Percentiles rank a stretch among this genome's conserved stretches.
Evolutionary conservation across 495 filamentous ascomycete genomes (phyloP).

Genomic region (Bryoglossum gracile): DNA sequence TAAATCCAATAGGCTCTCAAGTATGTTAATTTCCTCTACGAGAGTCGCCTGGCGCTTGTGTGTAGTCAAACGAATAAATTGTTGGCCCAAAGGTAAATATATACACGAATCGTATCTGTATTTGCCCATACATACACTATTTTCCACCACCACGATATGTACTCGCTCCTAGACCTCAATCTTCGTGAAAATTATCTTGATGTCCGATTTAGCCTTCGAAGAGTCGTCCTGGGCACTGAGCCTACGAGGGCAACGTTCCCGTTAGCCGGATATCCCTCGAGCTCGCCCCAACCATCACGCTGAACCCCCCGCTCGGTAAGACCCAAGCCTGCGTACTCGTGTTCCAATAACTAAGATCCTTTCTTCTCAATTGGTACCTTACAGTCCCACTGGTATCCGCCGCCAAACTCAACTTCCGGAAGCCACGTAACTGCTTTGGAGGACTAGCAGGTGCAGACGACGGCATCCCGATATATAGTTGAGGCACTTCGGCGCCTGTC

Average conservation of each 20-base stretch:
- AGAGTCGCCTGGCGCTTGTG: too few relatives aligned
- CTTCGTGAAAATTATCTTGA: too few relatives aligned
- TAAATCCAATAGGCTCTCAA: too few relatives aligned
- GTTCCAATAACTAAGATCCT: slow-evolving; percentile 91
- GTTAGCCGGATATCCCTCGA: slow-evolving; percentile 27
- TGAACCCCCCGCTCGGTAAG: slow-evolving; percentile 60
- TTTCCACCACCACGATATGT: too few relatives aligned
- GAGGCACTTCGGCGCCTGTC: slow-evolving; percentile 72
- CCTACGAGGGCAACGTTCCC: slow-evolving; percentile 30
- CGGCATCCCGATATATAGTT: slow-evolving; percentile 78
- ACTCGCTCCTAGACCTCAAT: too few relatives aligned
- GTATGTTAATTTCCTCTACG: too few relatives aligned
- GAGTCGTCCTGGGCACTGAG: too few relatives aligned
- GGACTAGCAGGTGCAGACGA: slow-evolving; percentile 58
- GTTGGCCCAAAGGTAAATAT: too few relatives aligned
- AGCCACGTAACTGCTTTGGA: slow-evolving; percentile 65
- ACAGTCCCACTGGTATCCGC: slow-evolving; percentile 64
- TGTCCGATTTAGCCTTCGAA: too few relatives aligned
- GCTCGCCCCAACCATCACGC: slow-evolving; percentile 53
- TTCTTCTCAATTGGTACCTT: slow-evolving; percentile 60
- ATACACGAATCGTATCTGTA: too few relatives aligned
- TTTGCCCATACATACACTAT: too few relatives aligned
- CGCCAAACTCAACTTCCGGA: slow-evolving; percentile 67
- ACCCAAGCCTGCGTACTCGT: slow-evolving; percentile 76
- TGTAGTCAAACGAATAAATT: too few relatives aligned